A percentile compares a stretch with the other conserved stretches of the same genome.
phyloP scores from a whole-genome alignment of 164 flowering plant genomes.

The Vitis cinerea region DNA sequence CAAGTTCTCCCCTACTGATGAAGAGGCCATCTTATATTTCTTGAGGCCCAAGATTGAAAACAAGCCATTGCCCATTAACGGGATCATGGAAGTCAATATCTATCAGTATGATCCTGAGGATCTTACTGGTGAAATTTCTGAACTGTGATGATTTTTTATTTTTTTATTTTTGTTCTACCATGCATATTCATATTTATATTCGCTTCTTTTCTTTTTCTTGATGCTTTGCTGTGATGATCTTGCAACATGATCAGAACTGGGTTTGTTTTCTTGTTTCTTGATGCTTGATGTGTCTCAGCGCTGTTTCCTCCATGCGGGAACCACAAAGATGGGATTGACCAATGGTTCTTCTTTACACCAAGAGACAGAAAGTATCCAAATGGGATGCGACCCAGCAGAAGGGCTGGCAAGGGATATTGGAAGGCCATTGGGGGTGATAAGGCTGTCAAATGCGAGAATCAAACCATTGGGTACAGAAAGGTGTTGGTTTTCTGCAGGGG shows the following conservation, averaged over 20 bases:
- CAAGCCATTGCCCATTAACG: neutral
- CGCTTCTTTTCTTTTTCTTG: neutral
- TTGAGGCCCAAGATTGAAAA: slow-evolving; percentile 5
- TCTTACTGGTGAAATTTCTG: slow-evolving; percentile 5
- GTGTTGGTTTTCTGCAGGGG: slow-evolving; percentile 10
- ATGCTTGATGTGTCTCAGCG: too few species aligned
- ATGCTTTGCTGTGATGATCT: neutral
- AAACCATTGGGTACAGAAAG: neutral
- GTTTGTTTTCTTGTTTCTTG: neutral
- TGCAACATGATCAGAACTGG: neutral
- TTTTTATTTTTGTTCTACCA: neutral
- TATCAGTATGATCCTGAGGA: slow-evolving; percentile 5
- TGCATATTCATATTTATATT: neutral
- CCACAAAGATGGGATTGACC: neutral
- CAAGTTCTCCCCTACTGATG: slow-evolving; percentile 9
- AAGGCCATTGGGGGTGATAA: slow-evolving; percentile 18
- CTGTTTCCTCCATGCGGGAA: neutral
- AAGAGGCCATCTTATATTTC: slow-evolving; percentile 10
- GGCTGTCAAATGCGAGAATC: neutral
- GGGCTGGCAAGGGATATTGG: slow-evolving; percentile 17
- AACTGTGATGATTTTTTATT: neutral
- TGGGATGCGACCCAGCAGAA: slow-evolving; percentile 13
- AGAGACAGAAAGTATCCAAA: slow-evolving; percentile 16
- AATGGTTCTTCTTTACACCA: slow-evolving; percentile 19
- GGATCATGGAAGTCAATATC: slow-evolving; percentile 5